Evolutionary conservation across 2,329 filamentous ascomycete genomes (phyloP), one percentile per base, ranked within the genome.

Genomic region (Rhynchosporium graminicola): DNA sequence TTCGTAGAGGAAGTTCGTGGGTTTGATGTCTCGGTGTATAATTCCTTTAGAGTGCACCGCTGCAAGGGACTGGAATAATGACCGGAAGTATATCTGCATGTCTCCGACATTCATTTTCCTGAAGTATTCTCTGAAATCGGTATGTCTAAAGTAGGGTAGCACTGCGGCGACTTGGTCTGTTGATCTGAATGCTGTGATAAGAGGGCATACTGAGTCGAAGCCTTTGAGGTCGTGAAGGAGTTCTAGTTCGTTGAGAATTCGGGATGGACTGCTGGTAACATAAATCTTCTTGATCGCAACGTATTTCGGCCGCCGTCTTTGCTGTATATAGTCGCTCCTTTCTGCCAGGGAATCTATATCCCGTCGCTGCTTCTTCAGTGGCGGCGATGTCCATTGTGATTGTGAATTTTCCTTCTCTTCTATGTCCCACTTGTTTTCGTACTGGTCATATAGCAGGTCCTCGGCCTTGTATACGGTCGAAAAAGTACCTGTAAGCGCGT

Each of bases 241-340:
- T 71, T 98, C 94, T 20, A 99, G 87, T 77, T 99, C 95, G 78
- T 99, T 99, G 73, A 96, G 86, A 70, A 99, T 98, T 51, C 95
- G 90, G 33, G 88, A 83, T 0, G 95, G 95, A 69, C 92, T 97
- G 66, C 93, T 97, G 0, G 96, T 99, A 67, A 98, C 95, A 76
- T 99, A 99, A 70, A 99, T 99, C 80, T 99, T 99, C 80, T 99
- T 99, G 77, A 99, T 91, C 26, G 96, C 95, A 65, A 99, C 96
- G 73, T 89, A 98, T 74, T 89, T 91, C 29, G 89, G 81, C 68
- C 79, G 82, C 57, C 78, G 79, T 60, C 78, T 78, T 46, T 75
- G 75, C 28, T 70, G 73, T 26, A 73, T 68, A 59, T 74, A 70
- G 45, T 71, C 46, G 51, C 70, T 65, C 57, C 71, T 51, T 55